A percentile compares a stretch with the other conserved stretches of the same genome.
Conservation (phyloP, 148 eudicot species). For the Rhododendron ovatum region DNA sequence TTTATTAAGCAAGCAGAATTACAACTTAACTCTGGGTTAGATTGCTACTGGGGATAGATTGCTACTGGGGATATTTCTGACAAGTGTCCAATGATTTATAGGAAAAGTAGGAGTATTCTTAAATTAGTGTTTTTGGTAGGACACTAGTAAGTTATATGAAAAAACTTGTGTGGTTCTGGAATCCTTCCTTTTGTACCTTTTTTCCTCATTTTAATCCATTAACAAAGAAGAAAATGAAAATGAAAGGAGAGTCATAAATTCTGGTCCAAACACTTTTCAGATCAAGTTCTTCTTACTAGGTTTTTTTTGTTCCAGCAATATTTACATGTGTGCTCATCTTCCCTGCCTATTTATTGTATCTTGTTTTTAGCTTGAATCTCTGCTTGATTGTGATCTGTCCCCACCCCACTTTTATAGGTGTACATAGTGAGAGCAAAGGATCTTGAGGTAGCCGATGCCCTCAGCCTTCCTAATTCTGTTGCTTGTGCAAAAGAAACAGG, state of each 20-base stretch:
- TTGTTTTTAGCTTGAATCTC: background rate
- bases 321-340: background rate
- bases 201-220: too few species aligned
- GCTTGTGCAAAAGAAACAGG: background rate
- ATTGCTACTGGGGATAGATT: background rate
- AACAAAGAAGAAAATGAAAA: background rate
- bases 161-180: background rate
- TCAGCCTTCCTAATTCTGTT: background rate
- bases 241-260: background rate
- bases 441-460: background rate
- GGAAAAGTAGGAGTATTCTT: background rate
- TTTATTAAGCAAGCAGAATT: background rate
- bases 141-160: background rate
- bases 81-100: background rate
- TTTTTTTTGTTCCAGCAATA: background rate
- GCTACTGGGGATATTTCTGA: background rate
- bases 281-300: background rate
- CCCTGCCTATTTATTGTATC: background rate
- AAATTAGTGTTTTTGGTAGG: background rate
- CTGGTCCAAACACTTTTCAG: background rate
- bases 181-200: background rate
- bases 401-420: background rate
- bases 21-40: background rate
- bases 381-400: background rate
- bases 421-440: slow-evolving; percentile 2